Base-by-base conservation (phyloP, 768 basidiomycete species). In the Candolleomyces aberdarensis region DNA sequence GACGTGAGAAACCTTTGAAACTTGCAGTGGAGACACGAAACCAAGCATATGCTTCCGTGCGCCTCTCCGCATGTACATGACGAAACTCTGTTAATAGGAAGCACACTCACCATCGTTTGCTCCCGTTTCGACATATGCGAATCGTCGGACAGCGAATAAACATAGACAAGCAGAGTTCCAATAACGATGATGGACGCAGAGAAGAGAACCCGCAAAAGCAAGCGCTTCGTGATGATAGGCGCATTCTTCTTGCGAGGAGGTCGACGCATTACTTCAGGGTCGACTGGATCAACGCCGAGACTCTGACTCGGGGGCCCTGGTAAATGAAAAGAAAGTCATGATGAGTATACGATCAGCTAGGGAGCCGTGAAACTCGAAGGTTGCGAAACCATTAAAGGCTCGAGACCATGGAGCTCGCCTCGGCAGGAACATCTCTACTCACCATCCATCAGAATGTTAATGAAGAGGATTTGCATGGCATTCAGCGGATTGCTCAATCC, bases 371-470 rank as follows among this genome's bases (percentile, higher is more conserved):
- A 43, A 43, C 44, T 46, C 15, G 44, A 46, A 11, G 26, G 26
- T 26, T 36, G 36, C 36, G 36, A 36, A 36, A 36, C 36, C 36
- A 11, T 36, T 7, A 36, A 36, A 36, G 36, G 44, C 32, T 17
- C 29, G 46, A 58, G 22, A 19, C 44, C 62, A 22, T 52, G 55
- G 49, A 49, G 53, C 64, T n/a, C 50, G 20, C 46, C 52, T 9
- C 36, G 44, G 19, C 57, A 14, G 46, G 49, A 26, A 59, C 32
- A 2, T 56, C 61, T 39, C 43, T 17, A 73, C 82, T 39, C 59
- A 89, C 94, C 95, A 65, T 98, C 96, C 96, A 98, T 98, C 52
- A 98, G 83, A 70, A 98, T 97, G 75, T 98, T 98, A 69, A 98
- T 98, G 71, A 97, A 98, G n/a, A 98, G 76, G 67, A 98, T 98